Evolutionary conservation across 768 basidiomycete species (phyloP).

Genomic region (Agaricus subrufescens): DNA sequence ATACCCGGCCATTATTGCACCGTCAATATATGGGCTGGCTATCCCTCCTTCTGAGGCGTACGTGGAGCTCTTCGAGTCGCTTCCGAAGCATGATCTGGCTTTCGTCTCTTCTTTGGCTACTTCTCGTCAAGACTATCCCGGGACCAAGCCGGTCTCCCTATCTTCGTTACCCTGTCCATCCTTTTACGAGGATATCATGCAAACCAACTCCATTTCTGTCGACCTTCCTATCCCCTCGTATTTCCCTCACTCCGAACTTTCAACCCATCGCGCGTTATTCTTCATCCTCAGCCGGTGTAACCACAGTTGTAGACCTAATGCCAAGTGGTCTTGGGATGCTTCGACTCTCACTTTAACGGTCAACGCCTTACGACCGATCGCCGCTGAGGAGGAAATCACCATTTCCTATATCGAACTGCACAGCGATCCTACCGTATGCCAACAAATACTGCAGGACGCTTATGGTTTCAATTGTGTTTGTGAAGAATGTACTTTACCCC

Average conservation of each 20-base stretch:
- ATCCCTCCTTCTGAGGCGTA: constrained; percentile 22
- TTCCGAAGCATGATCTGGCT: constrained; percentile 16
- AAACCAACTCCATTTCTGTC: constrained; percentile 38
- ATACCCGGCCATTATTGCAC: constrained; percentile 36
- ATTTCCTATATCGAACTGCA: constrained; percentile 39
- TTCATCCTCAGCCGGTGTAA: constrained; percentile 37
- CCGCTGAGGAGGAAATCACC: constrained; percentile 37
- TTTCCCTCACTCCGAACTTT: constrained; percentile 8
- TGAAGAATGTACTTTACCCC: constrained; percentile 23
- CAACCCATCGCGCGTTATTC: constrained; percentile 38
- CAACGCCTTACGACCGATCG: constrained; percentile 35
- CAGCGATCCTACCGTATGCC: constrained; percentile 27
- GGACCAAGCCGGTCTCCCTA: constrained; percentile 20
- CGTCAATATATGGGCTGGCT: constrained; percentile 14
- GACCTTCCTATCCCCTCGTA: constrained; percentile 22
- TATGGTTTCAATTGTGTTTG: constrained; percentile 40
- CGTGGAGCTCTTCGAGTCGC: constrained; percentile 22
- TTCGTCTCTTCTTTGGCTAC: constrained; percentile 2
- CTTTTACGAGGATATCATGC: constrained; percentile 36
- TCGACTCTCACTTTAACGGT: constrained; percentile 32
- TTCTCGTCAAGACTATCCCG: constrained; percentile 15
- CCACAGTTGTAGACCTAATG: constrained; percentile 45
- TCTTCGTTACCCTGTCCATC: constrained; percentile 23
- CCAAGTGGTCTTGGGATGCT: constrained; percentile 36
- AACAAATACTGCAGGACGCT: constrained; percentile 27